Conservation (phyloP, 306 rosid species). For the Canavalia ensiformis region DNA sequence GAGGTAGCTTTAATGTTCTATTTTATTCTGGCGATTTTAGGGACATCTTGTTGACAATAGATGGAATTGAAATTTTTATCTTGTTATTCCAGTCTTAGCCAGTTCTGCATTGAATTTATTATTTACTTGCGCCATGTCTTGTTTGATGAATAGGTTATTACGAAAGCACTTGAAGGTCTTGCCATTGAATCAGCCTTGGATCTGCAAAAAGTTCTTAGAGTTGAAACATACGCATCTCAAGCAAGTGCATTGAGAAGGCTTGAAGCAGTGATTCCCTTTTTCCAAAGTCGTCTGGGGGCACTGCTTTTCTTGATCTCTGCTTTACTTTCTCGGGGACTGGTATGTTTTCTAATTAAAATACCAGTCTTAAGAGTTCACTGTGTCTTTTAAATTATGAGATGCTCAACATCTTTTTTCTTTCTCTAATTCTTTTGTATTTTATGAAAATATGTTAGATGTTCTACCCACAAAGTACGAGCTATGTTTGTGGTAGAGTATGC, state of each 20-base stretch:
- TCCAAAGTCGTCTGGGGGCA: constrained; percentile 92
- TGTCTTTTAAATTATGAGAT: constrained; percentile 8
- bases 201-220: constrained; percentile 73
- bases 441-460: neutral
- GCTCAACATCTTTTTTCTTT: neutral
- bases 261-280: constrained; percentile 71
- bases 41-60: constrained; percentile 21
- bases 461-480: neutral
- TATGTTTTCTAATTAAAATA: constrained; percentile 49
- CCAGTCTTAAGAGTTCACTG: neutral
- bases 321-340: constrained; percentile 91
- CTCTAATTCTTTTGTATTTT: neutral
- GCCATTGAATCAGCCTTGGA: constrained; percentile 75
- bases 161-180: constrained; percentile 79
- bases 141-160: constrained; percentile 57
- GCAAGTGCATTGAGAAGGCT: constrained; percentile 72
- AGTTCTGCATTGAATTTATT: constrained; percentile 1
- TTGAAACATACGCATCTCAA: constrained; percentile 66
- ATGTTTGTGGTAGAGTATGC: constrained; percentile 3
- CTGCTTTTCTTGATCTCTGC: constrained; percentile 85
- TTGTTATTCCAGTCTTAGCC: constrained; percentile 34
- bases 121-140: constrained; percentile 31
- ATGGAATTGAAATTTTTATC: constrained; percentile 32
- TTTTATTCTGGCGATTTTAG: constrained; percentile 3
- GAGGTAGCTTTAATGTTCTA: constrained; percentile 59